These are phyloP conservation scores for Plasmodium berghei DNA, from an alignment of 169 alveolate species.

Conservation along the genomic window DNA sequence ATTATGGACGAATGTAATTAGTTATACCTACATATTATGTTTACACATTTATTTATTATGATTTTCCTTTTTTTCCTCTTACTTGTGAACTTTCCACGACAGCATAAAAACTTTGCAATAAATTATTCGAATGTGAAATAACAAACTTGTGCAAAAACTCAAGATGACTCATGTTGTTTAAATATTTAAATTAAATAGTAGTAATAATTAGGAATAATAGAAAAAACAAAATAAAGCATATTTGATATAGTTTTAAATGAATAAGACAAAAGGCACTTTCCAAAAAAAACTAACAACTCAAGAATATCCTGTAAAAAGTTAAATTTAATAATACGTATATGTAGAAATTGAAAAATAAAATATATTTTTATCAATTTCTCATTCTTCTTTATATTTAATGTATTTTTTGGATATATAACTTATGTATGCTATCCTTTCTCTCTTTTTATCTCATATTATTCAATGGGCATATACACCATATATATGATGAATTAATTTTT, in stretches of 20 bases:
- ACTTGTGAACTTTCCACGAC: constrained; percentile 75
- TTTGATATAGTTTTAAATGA: constrained; percentile 24
- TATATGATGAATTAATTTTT: too few species aligned
- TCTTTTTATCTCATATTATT: too few species aligned
- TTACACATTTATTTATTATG: background rate
- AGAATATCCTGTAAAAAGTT: constrained; percentile 45
- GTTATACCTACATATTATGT: too few species aligned
- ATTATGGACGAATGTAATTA: too few species aligned
- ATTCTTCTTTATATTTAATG: too few species aligned
- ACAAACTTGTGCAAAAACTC: constrained; percentile 51
- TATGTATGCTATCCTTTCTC: too few species aligned
- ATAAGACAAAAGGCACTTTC: constrained; percentile 15
- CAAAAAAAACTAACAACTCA: constrained; percentile 14
- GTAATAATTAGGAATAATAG: too few species aligned
- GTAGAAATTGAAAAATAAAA: constrained; percentile 9
- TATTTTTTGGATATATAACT: too few species aligned
- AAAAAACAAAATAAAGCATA: too few species aligned
- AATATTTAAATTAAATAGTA: background rate
- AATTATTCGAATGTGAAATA: constrained; percentile 50
- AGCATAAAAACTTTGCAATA: constrained; percentile 69
- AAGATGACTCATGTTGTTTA: constrained; percentile 23
- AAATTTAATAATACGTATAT: constrained; percentile 19
- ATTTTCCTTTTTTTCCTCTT: constrained; percentile 9
- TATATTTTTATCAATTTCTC: background rate
- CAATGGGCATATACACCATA: too few species aligned